A percentile compares a stretch with the other conserved stretches of the same genome.
These are phyloP conservation scores for Fraxinus baroniana DNA, from an alignment of 305 asterid genomes.

Conservation along the genomic window DNA sequence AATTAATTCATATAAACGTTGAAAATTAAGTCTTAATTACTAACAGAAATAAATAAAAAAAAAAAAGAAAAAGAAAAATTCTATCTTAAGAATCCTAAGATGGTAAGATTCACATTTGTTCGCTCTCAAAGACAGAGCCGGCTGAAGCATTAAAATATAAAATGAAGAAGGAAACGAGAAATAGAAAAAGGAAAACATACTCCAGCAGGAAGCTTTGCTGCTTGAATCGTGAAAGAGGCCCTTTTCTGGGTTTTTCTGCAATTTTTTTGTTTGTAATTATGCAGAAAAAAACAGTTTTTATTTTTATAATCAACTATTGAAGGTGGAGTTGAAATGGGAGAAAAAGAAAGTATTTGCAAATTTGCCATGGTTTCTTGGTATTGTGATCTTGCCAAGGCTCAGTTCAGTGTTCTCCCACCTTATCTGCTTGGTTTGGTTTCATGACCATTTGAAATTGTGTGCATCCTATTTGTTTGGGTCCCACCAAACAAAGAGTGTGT, in stretches of 20 bases:
- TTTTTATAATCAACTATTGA: not conserved
- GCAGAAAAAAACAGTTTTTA: slow-evolving; percentile 4
- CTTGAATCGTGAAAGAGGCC: slow-evolving; percentile 49
- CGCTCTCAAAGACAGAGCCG: not conserved
- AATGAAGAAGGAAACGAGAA: not conserved
- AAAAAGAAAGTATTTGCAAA: slow-evolving; percentile 42
- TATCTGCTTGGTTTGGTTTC: not conserved
- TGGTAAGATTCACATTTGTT: not conserved
- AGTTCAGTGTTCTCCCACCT: slow-evolving; percentile 13
- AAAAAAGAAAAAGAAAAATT: not conserved
- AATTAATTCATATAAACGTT: not conserved
- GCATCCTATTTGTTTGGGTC: slow-evolving; percentile 24
- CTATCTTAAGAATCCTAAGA: not conserved
- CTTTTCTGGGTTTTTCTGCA: slow-evolving; percentile 22
- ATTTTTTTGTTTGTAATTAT: slow-evolving; percentile 3
- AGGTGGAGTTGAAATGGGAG: slow-evolving; percentile 41
- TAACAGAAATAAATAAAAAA: not conserved
- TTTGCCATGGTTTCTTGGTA: slow-evolving; percentile 28
- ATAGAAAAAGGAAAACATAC: slow-evolving; percentile 30
- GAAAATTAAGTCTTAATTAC: not conserved
- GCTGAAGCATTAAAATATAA: not conserved
- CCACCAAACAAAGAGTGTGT: not conserved
- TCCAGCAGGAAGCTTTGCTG: slow-evolving; percentile 83
- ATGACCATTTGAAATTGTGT: not conserved
- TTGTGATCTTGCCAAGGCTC: not conserved